Percentiles rank a stretch among this genome's conserved stretches.
These are phyloP conservation scores for Colletotrichum euphorbiae DNA, from an alignment of 2,329 filamentous ascomycete genomes.

Conservation along the genomic window DNA sequence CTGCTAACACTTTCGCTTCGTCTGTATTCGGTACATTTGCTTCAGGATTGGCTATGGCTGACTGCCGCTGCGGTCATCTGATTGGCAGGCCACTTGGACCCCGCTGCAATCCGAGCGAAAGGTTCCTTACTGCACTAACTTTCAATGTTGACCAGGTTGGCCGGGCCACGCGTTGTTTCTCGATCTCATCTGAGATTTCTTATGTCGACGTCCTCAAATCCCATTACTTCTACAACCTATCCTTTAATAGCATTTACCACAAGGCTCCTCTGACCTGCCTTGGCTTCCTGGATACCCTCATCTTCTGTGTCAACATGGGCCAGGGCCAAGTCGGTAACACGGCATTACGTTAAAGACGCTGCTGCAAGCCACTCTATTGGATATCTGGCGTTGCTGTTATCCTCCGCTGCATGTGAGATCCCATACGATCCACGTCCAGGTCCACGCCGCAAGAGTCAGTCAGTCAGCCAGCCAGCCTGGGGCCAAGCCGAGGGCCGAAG, in stretches of 20 bases:
- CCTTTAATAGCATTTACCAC: constrained; percentile 3
- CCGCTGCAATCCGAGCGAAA: constrained; percentile 18
- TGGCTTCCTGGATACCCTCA: constrained; percentile 5
- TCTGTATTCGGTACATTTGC: constrained; percentile 2
- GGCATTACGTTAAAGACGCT: constrained; percentile 28
- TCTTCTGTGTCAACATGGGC: constrained; percentile 15
- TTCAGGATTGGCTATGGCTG: background rate
- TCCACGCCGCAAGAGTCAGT: background rate
- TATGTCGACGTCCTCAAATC: constrained; percentile 28
- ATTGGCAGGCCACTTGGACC: constrained; percentile 27
- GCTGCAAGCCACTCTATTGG: constrained; percentile 33
- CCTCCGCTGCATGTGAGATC: constrained; percentile 36
- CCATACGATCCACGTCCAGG: constrained; percentile 30
- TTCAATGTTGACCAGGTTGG: constrained; percentile 7
- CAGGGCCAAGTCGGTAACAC: constrained; percentile 22
- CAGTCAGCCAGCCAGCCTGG: constrained; percentile 15
- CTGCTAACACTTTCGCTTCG: background rate
- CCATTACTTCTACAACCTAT: background rate
- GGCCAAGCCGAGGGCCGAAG: constrained; percentile 20
- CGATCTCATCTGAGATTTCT: constrained; percentile 21
- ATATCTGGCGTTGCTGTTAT: constrained; percentile 15
- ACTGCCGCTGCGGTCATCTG: constrained; percentile 3
- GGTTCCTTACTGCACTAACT: background rate
- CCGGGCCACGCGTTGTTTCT: constrained; percentile 12
- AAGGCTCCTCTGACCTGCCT: background rate